Evolutionary conservation across 2,329 filamentous ascomycete species (phyloP), one percentile per base, ranked within the genome.

Genomic region (Alternaria atra): DNA sequence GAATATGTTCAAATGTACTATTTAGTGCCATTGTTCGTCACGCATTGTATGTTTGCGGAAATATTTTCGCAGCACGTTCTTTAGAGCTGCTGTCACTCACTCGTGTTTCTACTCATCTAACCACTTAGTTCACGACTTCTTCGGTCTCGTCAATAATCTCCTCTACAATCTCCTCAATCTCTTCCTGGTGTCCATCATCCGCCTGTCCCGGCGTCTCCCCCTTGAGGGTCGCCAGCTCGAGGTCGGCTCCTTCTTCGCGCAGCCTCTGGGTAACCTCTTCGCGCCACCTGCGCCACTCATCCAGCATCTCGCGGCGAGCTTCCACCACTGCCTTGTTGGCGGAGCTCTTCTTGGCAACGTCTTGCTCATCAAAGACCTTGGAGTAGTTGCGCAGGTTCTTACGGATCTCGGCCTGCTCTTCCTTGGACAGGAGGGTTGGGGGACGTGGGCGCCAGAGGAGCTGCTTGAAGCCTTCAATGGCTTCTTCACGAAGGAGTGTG

Each of bases 331-430:
- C 94, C 74, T 94, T 89, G 83, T 98, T 95, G 72, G 94, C 95
- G 57, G 93, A 94, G 64, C 94, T 94, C 76, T 94, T 94, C 77
- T 94, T 93, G 77, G 96, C 93, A 66, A 91, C 88, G 81, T 99
- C 96, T 79, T 97, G 91, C 82, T 97, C 93, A 72, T 99, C 95
- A 80, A 99, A 99, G 68, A 91, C 85, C 77, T 92, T 92, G 80
- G 90, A 93, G 88, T 97, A 99, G 81, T 98, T 95, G 71, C 94
- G 92, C 56, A 99, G 89, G 82, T 97, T 99, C 88, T 97, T 97
- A 84, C 96, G 94, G 75, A 98, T 92, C 75, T 91, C 87, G 86
- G 97, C 97, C 84, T 98, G 95, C 85, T 99, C 94, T 66, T 98
- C 94, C 84, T 97, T 97, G 80, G 87, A 90, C 59, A 99, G 90